A percentile compares a stretch with the other conserved stretches of the same genome.
Conservation (phyloP, 2,329 filamentous ascomycete species). For the Xenoacremonium recifei region DNA sequence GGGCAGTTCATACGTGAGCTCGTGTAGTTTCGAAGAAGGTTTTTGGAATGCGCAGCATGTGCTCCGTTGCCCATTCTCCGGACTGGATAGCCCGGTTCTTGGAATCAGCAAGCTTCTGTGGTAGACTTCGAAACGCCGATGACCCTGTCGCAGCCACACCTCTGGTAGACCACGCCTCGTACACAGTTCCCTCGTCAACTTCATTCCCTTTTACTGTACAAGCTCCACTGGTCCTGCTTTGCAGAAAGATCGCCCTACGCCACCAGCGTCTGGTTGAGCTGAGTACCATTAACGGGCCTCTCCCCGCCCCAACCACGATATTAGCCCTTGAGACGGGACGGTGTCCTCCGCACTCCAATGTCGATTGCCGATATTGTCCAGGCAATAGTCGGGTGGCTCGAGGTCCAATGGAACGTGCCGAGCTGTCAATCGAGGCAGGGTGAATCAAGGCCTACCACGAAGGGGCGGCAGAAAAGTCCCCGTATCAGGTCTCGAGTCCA, state of each 20-base stretch:
- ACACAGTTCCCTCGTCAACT: too few species aligned
- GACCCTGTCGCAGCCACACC: not conserved
- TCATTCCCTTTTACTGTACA: too few species aligned
- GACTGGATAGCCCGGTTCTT: not conserved
- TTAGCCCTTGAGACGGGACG: not conserved
- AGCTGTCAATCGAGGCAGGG: not conserved
- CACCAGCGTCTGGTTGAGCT: not conserved
- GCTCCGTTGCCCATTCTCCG: not conserved
- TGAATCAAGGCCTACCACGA: not conserved
- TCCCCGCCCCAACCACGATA: too few species aligned
- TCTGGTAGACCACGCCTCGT: too few species aligned
- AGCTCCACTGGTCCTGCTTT: too few species aligned
- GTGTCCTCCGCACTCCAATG: not conserved
- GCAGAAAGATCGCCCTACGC: not conserved
- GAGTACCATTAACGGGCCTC: not conserved
- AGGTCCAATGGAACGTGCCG: too few species aligned
- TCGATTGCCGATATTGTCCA: not conserved
- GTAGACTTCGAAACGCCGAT: not conserved
- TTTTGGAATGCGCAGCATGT: too few species aligned
- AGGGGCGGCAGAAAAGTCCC: not conserved
- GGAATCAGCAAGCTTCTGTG: too few species aligned
- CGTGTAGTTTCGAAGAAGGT: too few species aligned
- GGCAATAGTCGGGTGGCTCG: too few species aligned
- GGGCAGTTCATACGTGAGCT: too few species aligned
- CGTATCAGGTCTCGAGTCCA: not conserved